Evolutionary conservation across 1,139 yeast species (phyloP), one percentile per base, ranked within the genome.

Genomic region (Kurtzmaniella quercitrusa): DNA sequence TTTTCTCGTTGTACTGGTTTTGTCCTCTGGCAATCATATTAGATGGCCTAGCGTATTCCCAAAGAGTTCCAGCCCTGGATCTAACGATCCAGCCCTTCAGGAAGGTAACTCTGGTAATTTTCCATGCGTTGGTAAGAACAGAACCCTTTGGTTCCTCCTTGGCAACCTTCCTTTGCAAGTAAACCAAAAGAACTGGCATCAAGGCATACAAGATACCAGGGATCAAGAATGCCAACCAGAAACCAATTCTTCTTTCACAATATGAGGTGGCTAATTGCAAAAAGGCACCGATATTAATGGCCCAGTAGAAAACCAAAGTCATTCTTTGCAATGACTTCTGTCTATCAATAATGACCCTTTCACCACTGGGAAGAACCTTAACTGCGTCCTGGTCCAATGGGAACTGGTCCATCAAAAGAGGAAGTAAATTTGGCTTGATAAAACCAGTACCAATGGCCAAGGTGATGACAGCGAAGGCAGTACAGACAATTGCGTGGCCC

Each of bases 271-370:
- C 90, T 50, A 88, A 73, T 48, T 86, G 84, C 48, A 87, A 76
- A 54, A 88, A 75, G 9, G 94, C 82, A 44, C 96, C 96, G 52
- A 85, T 67, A 60, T 89, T 89, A 60, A 88, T 84, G 57, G 87
- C 75, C 77, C 88, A 75, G 66, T 88, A 88, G 65, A 88, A 88
- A 34, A 83, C 70, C 72, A 85, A 75, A 50, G 89, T 82, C 66
- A 88, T 75, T 61, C 86, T 77, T 66, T 85, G 89, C 48, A 85
- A 68, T 12, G 95, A 81, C 48, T 81, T 71, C 53, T 79, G 77
- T 44, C 87, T 84, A 56, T 85, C 93, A 38, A 84, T 75, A 52
- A 88, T 77, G 29, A 85, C 91, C 39, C 74, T 69, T 56, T 81
- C 84, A 42, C 89, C 95, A 38, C 68, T 59, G 50, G 81, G 79